Evolutionary conservation across 768 basidiomycete genomes (phyloP).

Genomic region (Galerina sulciceps): DNA sequence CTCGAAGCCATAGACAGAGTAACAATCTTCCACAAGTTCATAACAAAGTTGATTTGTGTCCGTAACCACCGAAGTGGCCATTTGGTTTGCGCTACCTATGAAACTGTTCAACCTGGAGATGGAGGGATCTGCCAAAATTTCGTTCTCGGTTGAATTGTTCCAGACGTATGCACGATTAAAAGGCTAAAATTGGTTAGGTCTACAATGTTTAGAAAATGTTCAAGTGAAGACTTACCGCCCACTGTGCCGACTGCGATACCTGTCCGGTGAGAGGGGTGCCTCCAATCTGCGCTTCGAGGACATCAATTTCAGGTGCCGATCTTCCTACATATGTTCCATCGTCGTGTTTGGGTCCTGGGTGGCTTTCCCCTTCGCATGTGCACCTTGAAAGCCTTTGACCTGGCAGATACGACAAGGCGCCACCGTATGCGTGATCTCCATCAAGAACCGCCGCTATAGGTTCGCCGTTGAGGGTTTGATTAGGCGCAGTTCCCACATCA

Average conservation of each 20-base stretch:
- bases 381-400: constrained; percentile 87
- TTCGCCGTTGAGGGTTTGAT: constrained; percentile 77
- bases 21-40: constrained; percentile 59
- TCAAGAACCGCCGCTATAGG: constrained; percentile 66
- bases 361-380: constrained; percentile 79
- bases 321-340: constrained; percentile 84
- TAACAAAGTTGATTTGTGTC: constrained; percentile 75
- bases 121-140: constrained; percentile 58
- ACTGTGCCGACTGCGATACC: constrained; percentile 87
- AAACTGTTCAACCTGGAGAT: constrained; percentile 64
- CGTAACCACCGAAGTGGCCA: constrained; percentile 80
- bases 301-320: constrained; percentile 87
- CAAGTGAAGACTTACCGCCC: constrained; percentile 55
- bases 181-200: constrained; percentile 53
- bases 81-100: constrained; percentile 72
- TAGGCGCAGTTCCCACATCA: constrained; percentile 82
- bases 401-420: constrained; percentile 69
- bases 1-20: constrained; percentile 82
- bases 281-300: constrained; percentile 80
- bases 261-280: constrained; percentile 45
- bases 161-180: constrained; percentile 77
- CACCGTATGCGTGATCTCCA: constrained; percentile 52
- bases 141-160: constrained; percentile 59
- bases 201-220: background rate
- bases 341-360: constrained; percentile 78